Base-by-base conservation (phyloP, 2,329 filamentous ascomycete genomes). In the Ascochyta clinopodiicola region DNA sequence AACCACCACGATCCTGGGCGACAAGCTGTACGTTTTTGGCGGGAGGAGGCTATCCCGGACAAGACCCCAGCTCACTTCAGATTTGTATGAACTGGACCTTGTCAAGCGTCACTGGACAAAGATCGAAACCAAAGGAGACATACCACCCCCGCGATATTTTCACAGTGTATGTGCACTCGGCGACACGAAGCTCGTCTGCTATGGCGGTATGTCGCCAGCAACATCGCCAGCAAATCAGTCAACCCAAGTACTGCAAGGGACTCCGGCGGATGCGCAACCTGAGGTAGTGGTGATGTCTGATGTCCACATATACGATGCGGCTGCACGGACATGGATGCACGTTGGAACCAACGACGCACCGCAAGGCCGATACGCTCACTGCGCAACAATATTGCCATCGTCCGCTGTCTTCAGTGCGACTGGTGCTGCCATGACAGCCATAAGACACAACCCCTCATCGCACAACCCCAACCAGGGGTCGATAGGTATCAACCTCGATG, bases 251-350 rank as follows among this genome's bases (percentile, higher is more conserved):
- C 51, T 69, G 52, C 75, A 77, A 40, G 71, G 72, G 9, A 68
- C 63, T 25, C 62, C 70, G 0, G 76, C 80, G 55, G 90, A 93
- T 60, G 80, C 86, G 50, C 90, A 92, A 65, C 87, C 92, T 34
- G 93, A 97, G 69, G 91, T 98, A 4, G 89, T 92, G 1, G 95
- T 98, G 52, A 97, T 99, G 93, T 97, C 94, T 6, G 95, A 99
- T 77, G 92, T 98, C 51, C 91, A 98, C 75, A 91, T 99, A 29
- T 98, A 92, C 75, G 94, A 99, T 74, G 91, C 95, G 1, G 83
- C 86, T 1, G 89, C 89, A 0, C 88, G 85, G 67, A 89, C 84
- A 43, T 99, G 95, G 95, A 94, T 90, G 19, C 91, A 88, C 57
- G 86, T 99, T 38, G 85, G 88, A 1, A 88, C 92, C 0, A 84